Evolutionary conservation across 2,329 filamentous ascomycete genomes (phyloP).

Genomic region (Penicillium sp.): DNA sequence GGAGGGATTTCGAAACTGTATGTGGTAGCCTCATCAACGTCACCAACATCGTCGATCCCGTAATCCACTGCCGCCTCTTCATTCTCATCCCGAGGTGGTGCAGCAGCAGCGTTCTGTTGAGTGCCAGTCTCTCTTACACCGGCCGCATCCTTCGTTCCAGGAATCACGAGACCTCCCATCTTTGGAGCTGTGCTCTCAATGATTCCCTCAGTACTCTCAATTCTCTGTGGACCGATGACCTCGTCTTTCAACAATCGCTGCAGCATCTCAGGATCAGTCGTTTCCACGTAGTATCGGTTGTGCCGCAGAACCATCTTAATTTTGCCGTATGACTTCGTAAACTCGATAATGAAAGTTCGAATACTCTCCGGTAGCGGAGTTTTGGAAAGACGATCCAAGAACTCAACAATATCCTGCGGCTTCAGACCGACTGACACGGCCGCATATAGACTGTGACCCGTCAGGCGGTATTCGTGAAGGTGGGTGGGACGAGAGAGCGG

Average conservation of each 20-base stretch:
- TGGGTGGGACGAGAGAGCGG: slow-evolving; percentile 85
- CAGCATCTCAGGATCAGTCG: slow-evolving; percentile 80
- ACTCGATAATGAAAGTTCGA: slow-evolving; percentile 74
- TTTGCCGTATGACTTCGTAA: slow-evolving; percentile 89
- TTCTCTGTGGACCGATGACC: slow-evolving; percentile 74
- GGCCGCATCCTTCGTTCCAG: slow-evolving; percentile 89
- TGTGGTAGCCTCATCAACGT: slow-evolving; percentile 74
- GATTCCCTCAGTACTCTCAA: slow-evolving; percentile 71
- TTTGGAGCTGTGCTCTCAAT: slow-evolving; percentile 81
- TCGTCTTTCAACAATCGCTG: slow-evolving; percentile 83
- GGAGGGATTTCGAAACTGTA: slow-evolving; percentile 91
- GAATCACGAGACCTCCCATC: slow-evolving; percentile 84
- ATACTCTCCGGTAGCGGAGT: slow-evolving; percentile 81
- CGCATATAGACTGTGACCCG: slow-evolving; percentile 89
- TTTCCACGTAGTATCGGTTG: slow-evolving; percentile 92
- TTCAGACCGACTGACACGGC: slow-evolving; percentile 93
- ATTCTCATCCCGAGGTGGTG: slow-evolving; percentile 38
- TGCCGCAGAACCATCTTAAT: slow-evolving; percentile 93
- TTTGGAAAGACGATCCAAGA: slow-evolving; percentile 85
- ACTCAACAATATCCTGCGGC: slow-evolving; percentile 84
- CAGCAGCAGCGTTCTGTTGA: slow-evolving; percentile 37
- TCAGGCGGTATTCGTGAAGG: slow-evolving; percentile 91
- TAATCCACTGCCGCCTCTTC: slow-evolving; percentile 69
- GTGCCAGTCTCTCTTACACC: slow-evolving; percentile 73
- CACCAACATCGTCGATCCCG: slow-evolving; percentile 71